Percentiles rank a stretch among this genome's conserved stretches.
These are phyloP conservation scores for Phytopythium cucurbitacearum DNA, from an alignment of 352 stramenopile genomes.

Conservation along the genomic window DNA sequence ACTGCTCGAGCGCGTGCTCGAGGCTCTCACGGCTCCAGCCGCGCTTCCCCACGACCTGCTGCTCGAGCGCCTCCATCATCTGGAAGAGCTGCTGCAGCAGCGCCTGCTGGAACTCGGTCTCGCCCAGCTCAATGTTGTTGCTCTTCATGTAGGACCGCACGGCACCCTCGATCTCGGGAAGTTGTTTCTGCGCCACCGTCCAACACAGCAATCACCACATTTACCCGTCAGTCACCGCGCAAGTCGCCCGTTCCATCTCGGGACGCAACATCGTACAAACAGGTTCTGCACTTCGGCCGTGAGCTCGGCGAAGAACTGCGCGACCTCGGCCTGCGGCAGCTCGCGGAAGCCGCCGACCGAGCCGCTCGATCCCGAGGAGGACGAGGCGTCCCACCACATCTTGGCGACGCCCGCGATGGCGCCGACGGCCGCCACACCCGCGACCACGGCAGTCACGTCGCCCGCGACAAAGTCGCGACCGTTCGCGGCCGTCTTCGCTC, in stretches of 20 bases:
- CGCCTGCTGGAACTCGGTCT: slow-evolving; percentile 72
- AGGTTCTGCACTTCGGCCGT: slow-evolving; percentile 54
- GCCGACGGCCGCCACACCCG: slow-evolving; percentile 60
- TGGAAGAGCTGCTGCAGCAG: slow-evolving; percentile 73
- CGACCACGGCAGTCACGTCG: slow-evolving; percentile 63
- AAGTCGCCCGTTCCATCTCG: neutral
- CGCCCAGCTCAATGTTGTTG: slow-evolving; percentile 58
- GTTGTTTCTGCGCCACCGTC: slow-evolving; percentile 33
- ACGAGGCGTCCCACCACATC: slow-evolving; percentile 84
- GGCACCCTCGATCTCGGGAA: slow-evolving; percentile 60
- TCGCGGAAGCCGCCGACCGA: slow-evolving; percentile 31
- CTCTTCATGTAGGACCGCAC: slow-evolving; percentile 64
- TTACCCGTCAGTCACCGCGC: slow-evolving; percentile 2
- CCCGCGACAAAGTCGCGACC: slow-evolving; percentile 26
- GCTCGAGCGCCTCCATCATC: slow-evolving; percentile 66
- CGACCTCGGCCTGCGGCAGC: slow-evolving; percentile 57
- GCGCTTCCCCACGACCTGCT: slow-evolving; percentile 55
- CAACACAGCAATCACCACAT: slow-evolving; percentile 1
- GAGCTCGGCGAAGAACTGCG: slow-evolving; percentile 70
- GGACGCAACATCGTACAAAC: slow-evolving; percentile 41
- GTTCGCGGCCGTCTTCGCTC: neutral
- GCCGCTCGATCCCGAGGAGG: slow-evolving; percentile 7
- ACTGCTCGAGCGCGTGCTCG: slow-evolving; percentile 58
- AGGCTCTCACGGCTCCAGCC: slow-evolving; percentile 61
- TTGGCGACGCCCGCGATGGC: slow-evolving; percentile 72